A percentile compares a stretch with the other conserved stretches of the same genome.
phyloP scores from a whole-genome alignment of 73 alveolate species.

The Paramecium primaurelia region DNA sequence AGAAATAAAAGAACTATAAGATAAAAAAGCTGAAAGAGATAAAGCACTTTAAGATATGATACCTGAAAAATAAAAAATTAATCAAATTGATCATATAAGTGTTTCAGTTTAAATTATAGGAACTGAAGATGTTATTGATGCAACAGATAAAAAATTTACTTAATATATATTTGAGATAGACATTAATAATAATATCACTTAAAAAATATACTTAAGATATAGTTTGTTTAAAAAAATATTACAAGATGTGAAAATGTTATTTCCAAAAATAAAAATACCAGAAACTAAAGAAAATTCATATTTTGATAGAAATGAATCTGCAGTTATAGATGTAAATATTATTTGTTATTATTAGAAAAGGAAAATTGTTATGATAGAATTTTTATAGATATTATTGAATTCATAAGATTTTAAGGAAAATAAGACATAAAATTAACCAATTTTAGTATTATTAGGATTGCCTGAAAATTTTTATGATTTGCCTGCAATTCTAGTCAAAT shows the following conservation, averaged over 20 bases:
- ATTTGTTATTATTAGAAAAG: not conserved
- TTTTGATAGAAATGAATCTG: not conserved
- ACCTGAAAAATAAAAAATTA: not conserved
- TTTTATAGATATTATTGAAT: not conserved
- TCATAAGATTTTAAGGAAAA: not conserved
- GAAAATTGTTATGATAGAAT: not conserved
- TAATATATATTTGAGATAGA: constrained; percentile 1
- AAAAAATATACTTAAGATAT: not conserved
- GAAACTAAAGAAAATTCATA: not conserved
- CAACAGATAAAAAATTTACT: not conserved
- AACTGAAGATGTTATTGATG: not conserved
- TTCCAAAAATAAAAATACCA: not conserved
- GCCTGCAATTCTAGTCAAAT: not conserved
- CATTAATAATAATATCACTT: not conserved
- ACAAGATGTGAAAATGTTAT: not conserved
- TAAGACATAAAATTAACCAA: not conserved
- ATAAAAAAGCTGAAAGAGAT: not conserved
- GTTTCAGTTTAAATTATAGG: not conserved
- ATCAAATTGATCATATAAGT: not conserved
- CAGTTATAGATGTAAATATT: not conserved
- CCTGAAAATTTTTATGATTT: constrained; percentile 26
- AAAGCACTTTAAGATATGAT: not conserved
- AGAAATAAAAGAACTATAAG: not conserved
- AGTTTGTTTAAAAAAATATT: not conserved
- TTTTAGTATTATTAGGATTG: not conserved